Base-by-base conservation (phyloP, 768 basidiomycete species). In the Cubamyces lactineus region DNA sequence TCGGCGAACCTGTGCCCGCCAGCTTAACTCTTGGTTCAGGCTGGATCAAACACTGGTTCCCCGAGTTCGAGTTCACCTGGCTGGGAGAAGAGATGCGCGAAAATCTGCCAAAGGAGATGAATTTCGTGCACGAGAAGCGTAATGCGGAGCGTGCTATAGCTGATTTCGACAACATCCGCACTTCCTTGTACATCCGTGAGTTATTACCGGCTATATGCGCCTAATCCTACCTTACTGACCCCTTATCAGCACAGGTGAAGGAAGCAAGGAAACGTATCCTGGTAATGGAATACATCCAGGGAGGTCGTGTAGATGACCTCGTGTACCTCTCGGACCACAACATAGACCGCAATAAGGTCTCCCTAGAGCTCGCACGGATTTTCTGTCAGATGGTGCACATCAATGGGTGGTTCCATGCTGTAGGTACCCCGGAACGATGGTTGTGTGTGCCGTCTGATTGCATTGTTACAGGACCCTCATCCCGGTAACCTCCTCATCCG, bases 381-480 rank as follows among this genome's bases (percentile, higher is more conserved):
- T 98, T 98, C 71, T 90, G 85, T 52, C 88, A 86, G 70, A 98
- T 98, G 97, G 93, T 98, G 12, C 96, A 98, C 70, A 72, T 97
- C 45, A 92, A 96, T 72, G 96, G 96, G 17, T 94, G 89, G 85
- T 91, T 91, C 72, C 88, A 89, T 76, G 89, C 86, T 42, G 90
- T 91, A 70, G 73, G 88, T 76, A 1, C 21, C 51, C 30, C 7
- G 3, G 15, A 59, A 26, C 45, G 4, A 17, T 38, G 15, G n/a
- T 50, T 41, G 42, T 1, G 7, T 17, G 43, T 39, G 52, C 53
- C 41, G 71, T 56, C 73, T 58, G 17, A n/a, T 47, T 2, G 30
- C 21, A 19, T 43, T 8, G 17, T 17, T 53, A 5, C 74, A 93
- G 86, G 95, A 96, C 71, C 93, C 94, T 34, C 96, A 96, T 74